Percentiles rank a stretch among this genome's conserved stretches.
Conservation (phyloP, 441 rosid species). For the Syzygium malaccense region DNA sequence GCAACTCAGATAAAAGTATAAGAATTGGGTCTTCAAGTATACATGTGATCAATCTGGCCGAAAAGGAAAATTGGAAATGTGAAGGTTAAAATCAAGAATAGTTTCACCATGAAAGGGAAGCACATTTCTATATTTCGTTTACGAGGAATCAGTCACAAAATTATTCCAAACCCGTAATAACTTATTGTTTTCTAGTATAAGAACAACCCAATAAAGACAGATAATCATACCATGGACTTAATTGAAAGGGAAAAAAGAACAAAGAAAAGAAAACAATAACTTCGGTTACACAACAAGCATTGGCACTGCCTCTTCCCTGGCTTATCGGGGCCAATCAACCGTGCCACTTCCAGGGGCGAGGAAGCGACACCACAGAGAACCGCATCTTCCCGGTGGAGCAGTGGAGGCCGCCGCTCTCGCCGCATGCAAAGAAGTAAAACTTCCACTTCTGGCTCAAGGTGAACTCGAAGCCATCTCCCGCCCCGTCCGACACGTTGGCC, state of each 20-base stretch:
- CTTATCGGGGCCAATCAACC: neutral
- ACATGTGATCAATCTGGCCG: neutral
- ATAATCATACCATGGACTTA: neutral
- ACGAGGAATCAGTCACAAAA: neutral
- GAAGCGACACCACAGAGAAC: slow-evolving; percentile 41
- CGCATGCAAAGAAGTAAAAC: neutral
- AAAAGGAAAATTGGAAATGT: neutral
- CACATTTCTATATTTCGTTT: neutral
- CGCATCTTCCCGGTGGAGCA: neutral
- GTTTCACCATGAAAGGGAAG: neutral
- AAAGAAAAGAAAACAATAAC: neutral
- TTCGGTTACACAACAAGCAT: neutral
- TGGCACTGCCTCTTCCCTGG: neutral
- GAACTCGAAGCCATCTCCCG: slow-evolving; percentile 9
- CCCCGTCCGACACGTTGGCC: slow-evolving; percentile 1
- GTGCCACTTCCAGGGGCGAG: slow-evolving; percentile 10
- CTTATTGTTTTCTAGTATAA: neutral
- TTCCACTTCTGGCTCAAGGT: neutral
- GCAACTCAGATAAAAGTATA: neutral
- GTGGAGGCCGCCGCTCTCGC: neutral
- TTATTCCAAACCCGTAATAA: neutral
- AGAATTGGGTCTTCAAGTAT: neutral
- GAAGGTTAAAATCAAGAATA: neutral
- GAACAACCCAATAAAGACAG: neutral
- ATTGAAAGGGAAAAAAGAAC: neutral